A percentile compares a stretch with the other conserved stretches of the same genome.
Evolutionary conservation across 169 alveolate species (phyloP).

Genomic region (Hepatocystis sp.): DNA sequence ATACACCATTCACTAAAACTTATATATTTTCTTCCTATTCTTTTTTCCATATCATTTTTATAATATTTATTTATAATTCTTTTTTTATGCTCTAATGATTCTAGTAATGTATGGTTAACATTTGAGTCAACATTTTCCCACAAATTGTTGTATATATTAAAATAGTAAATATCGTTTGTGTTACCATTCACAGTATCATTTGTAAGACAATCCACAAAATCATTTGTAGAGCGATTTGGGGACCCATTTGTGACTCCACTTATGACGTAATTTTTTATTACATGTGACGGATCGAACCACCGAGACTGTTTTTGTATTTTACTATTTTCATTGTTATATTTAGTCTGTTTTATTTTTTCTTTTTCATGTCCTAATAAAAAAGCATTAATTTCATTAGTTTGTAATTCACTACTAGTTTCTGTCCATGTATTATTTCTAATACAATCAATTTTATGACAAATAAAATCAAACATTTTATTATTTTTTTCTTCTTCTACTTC

Average conservation of each 20-base stretch:
- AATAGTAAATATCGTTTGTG: conserved; percentile 38
- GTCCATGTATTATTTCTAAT: conserved; percentile 56
- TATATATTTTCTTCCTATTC: conserved; percentile 20
- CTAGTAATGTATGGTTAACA: conserved; percentile 54
- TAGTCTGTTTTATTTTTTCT: background rate
- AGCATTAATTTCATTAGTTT: conserved; percentile 38
- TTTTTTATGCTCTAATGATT: conserved; percentile 17
- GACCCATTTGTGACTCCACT: too few species aligned
- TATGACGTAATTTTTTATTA: too few species aligned
- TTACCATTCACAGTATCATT: conserved; percentile 1
- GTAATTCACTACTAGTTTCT: conserved; percentile 24
- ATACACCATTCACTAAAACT: conserved; percentile 44
- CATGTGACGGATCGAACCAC: too few species aligned
- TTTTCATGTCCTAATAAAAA: background rate
- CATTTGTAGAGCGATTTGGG: too few species aligned
- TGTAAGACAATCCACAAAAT: too few species aligned
- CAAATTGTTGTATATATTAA: conserved; percentile 32
- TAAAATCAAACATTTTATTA: conserved; percentile 12
- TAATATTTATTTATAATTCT: conserved; percentile 34
- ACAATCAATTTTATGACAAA: conserved; percentile 34
- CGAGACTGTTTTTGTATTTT: background rate
- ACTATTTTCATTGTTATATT: background rate
- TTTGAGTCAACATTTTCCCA: conserved; percentile 45
- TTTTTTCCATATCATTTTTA: conserved; percentile 39
- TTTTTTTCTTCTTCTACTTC: conserved; percentile 5